These are phyloP conservation scores for Miscanthus lutarioriparius DNA, from an alignment of 176 grass and related monocot genomes.

Conservation along the genomic window DNA sequence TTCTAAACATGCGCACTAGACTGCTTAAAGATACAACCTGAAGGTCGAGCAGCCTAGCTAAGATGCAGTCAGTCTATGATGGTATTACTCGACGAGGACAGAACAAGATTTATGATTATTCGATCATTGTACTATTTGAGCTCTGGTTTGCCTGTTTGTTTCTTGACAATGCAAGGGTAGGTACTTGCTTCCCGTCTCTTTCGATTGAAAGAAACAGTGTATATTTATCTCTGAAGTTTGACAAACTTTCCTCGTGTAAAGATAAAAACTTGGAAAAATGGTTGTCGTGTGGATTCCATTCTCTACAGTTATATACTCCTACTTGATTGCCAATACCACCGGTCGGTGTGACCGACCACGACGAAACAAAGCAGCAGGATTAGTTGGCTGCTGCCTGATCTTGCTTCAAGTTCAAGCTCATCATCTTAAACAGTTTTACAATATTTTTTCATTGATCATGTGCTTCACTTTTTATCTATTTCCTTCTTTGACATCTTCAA, in stretches of 20 bases:
- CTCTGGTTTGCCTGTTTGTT: not conserved
- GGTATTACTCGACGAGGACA: too few species aligned
- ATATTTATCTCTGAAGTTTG: not conserved
- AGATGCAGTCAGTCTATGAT: too few species aligned
- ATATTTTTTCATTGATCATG: constrained; percentile 27
- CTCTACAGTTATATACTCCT: not conserved
- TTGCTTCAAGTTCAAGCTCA: not conserved
- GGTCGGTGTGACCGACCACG: not conserved
- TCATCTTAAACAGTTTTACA: not conserved
- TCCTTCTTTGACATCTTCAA: constrained; percentile 26
- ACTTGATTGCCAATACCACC: not conserved
- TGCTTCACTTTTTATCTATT: not conserved
- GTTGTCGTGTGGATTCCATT: not conserved
- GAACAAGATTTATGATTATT: not conserved
- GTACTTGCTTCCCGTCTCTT: not conserved
- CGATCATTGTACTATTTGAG: not conserved
- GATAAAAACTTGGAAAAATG: not conserved
- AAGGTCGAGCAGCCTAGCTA: too few species aligned
- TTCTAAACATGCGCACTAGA: too few species aligned
- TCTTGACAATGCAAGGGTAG: not conserved
- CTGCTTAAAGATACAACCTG: too few species aligned
- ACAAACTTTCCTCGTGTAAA: not conserved
- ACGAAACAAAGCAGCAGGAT: not conserved
- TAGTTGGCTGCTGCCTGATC: constrained; percentile 17
- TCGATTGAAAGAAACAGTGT: not conserved